Conservation (phyloP, 2,329 filamentous ascomycete genomes). For the Hymenoscyphus scutula region DNA sequence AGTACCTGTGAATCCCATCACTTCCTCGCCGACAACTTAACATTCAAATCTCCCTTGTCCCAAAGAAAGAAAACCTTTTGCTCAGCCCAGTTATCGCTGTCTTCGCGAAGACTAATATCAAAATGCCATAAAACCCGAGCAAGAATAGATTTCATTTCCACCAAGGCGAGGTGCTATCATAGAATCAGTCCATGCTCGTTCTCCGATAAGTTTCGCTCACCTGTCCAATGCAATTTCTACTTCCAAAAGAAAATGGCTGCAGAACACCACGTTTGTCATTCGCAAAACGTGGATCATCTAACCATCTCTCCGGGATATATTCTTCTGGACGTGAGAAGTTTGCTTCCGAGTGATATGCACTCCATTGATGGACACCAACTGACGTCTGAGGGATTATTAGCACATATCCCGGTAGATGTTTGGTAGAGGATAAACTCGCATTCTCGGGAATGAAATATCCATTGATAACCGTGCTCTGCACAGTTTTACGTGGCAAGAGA, state of each 20-base stretch:
- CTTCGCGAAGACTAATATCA: slow-evolving; percentile 12
- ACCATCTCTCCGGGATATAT: slow-evolving; percentile 14
- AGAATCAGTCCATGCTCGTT: background rate
- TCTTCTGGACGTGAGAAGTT: slow-evolving; percentile 13
- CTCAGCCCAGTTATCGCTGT: slow-evolving; percentile 25
- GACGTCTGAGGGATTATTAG: background rate
- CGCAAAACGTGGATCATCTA: slow-evolving; percentile 10
- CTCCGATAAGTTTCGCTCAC: background rate
- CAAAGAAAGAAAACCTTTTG: slow-evolving; percentile 43
- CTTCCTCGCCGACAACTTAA: slow-evolving; percentile 7
- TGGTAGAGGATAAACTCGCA: slow-evolving; percentile 18
- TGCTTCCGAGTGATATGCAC: slow-evolving; percentile 5
- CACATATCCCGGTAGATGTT: too few relatives aligned
- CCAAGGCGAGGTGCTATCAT: slow-evolving; percentile 12
- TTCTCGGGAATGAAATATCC: slow-evolving; percentile 8
- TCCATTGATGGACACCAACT: slow-evolving; percentile 5
- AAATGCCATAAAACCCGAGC: slow-evolving; percentile 16
- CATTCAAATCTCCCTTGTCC: slow-evolving; percentile 32
- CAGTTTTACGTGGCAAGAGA: background rate
- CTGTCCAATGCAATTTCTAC: slow-evolving; percentile 15
- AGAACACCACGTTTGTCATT: slow-evolving; percentile 6
- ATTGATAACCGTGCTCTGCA: background rate
- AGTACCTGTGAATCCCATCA: background rate
- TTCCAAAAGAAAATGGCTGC: slow-evolving; percentile 15
- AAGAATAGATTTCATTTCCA: slow-evolving; percentile 14